These are phyloP conservation scores for Trebouxia sp. DNA, from an alignment of 139 green algal species.

Conservation along the genomic window DNA sequence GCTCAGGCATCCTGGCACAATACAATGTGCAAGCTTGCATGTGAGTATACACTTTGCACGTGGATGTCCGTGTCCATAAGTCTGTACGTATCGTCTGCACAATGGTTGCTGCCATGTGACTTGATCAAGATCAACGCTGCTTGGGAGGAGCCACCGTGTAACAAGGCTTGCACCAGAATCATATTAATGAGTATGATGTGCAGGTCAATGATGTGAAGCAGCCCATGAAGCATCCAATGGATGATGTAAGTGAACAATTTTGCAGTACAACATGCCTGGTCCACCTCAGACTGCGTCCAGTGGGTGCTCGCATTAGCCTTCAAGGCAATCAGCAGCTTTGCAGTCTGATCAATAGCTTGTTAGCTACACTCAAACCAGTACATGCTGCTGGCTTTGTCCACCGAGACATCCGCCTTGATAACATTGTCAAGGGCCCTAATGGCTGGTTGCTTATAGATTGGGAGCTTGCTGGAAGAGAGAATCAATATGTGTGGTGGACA, in stretches of 20 bases:
- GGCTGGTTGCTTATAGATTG: not conserved
- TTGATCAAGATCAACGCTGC: too few species aligned
- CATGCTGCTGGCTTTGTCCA: not conserved
- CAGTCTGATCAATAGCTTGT: not conserved
- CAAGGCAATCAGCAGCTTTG: not conserved
- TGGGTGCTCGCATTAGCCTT: not conserved
- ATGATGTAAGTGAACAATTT: not conserved
- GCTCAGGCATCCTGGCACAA: not conserved
- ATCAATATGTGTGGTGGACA: not conserved
- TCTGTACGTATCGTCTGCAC: too few species aligned
- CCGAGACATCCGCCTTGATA: not conserved
- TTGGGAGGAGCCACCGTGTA: too few species aligned
- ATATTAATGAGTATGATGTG: too few species aligned
- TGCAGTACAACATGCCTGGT: not conserved
- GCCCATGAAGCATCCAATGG: not conserved
- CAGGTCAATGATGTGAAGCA: too few species aligned
- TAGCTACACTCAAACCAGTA: not conserved
- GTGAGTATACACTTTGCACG: too few species aligned
- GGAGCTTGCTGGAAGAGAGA: not conserved
- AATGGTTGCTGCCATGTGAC: too few species aligned
- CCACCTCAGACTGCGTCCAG: not conserved
- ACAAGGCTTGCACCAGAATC: too few species aligned
- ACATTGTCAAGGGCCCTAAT: not conserved
- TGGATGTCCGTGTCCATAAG: too few species aligned
- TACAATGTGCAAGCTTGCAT: constrained; percentile 12